phyloP scores from a whole-genome alignment of 345 rosid genomes.

The Hibiscus tridactylites region DNA sequence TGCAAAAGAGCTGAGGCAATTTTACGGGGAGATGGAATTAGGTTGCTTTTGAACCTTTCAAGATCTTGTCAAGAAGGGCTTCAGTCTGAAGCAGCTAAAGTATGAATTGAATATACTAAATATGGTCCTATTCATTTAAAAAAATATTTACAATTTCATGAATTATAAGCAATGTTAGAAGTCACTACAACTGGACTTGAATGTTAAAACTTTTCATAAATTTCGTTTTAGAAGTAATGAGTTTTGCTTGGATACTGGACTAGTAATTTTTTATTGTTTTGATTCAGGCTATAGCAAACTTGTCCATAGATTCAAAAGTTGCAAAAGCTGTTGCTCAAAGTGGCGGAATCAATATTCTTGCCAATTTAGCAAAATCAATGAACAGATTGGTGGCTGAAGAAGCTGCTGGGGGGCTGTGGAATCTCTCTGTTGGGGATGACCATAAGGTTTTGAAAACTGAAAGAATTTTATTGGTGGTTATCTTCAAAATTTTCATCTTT shows the following conservation, averaged over 20 bases:
- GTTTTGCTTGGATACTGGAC: background rate
- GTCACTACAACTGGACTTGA: background rate
- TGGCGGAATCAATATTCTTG: slow-evolving; percentile 63
- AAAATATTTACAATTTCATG: background rate
- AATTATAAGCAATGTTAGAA: background rate
- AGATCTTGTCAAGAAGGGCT: slow-evolving; percentile 79
- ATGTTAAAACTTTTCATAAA: background rate
- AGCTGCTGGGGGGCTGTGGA: slow-evolving; percentile 91
- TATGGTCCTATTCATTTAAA: background rate
- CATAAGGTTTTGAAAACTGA: slow-evolving; percentile 31
- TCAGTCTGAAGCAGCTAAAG: slow-evolving; percentile 88
- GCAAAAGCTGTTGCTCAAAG: slow-evolving; percentile 78
- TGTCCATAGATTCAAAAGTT: slow-evolving; percentile 72
- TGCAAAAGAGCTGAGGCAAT: slow-evolving; percentile 76
- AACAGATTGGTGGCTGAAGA: slow-evolving; percentile 78
- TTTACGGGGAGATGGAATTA: slow-evolving; percentile 62
- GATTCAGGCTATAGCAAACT: slow-evolving; percentile 69
- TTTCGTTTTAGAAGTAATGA: background rate
- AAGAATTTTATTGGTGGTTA: background rate
- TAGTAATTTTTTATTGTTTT: background rate
- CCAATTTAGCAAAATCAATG: slow-evolving; percentile 65
- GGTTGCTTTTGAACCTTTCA: slow-evolving; percentile 68
- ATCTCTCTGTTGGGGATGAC: slow-evolving; percentile 84
- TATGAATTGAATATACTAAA: slow-evolving; percentile 9
- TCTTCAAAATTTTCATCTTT: background rate